Evolutionary conservation across 805 yeast genomes (phyloP).

Genomic region (Candida corydali): DNA sequence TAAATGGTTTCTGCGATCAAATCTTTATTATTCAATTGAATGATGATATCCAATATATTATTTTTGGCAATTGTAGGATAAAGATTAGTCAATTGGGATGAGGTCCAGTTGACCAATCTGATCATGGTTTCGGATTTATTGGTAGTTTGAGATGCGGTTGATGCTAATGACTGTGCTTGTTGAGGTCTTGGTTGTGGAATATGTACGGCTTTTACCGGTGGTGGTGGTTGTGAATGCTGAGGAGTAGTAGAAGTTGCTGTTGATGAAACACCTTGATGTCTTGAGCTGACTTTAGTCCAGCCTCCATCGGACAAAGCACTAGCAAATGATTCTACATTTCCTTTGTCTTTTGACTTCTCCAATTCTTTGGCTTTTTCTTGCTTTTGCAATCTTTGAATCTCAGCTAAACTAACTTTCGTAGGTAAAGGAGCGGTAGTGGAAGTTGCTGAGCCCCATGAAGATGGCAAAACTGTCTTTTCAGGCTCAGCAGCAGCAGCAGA

Average conservation of each 20-base stretch:
- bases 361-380: conserved; percentile 24
- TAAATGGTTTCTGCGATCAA: conserved; percentile 91
- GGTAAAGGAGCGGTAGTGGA: conserved; percentile 15
- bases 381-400: conserved; percentile 59
- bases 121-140: conserved; percentile 32
- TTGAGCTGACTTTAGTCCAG: conserved; percentile 46
- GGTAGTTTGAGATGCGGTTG: conserved; percentile 21
- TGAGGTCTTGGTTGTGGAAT: conserved; percentile 29
- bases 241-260: no score
- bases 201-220: conserved; percentile 13
- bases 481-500: conserved; percentile 10
- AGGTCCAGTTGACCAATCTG: conserved; percentile 71
- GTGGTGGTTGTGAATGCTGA: conserved; percentile 10
- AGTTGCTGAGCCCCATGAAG: conserved; percentile 39
- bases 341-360: conserved; percentile 11
- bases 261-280: no score
- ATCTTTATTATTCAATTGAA: conserved; percentile 69
- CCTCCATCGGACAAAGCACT: conserved; percentile 26
- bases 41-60: conserved; percentile 74
- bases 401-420: conserved; percentile 49
- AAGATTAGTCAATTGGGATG: conserved; percentile 59
- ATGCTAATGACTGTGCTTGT: conserved; percentile 33
- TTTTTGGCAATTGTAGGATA: conserved; percentile 72
- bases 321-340: conserved; percentile 19
- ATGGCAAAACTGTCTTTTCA: conserved; percentile 28